Evolutionary conservation across 2,329 filamentous ascomycete species (phyloP).

Genomic region (Xylariaceae sp.): DNA sequence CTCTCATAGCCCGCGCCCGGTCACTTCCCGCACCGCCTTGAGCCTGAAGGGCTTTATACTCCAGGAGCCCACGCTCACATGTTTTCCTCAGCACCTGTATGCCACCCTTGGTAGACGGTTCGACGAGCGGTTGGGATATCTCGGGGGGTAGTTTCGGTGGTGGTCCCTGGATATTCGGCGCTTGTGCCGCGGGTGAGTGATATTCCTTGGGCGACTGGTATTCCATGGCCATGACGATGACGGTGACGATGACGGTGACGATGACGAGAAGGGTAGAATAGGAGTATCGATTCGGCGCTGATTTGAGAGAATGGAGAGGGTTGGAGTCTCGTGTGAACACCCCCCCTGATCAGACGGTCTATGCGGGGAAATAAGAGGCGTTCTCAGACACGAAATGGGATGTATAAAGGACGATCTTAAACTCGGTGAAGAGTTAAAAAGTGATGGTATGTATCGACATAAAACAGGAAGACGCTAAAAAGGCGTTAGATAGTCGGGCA

Average conservation of each 20-base stretch:
- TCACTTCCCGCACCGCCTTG: slow-evolving; percentile 33
- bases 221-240: neutral
- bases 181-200: neutral
- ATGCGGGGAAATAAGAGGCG: too few relatives aligned
- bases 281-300: too few relatives aligned
- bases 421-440: too few relatives aligned
- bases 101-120: slow-evolving; percentile 3
- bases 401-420: too few relatives aligned
- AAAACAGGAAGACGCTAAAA: too few relatives aligned
- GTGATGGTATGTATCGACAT: too few relatives aligned
- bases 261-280: too few relatives aligned
- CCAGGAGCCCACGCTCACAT: slow-evolving; percentile 32
- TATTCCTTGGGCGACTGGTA: neutral
- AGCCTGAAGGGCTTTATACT: slow-evolving; percentile 33
- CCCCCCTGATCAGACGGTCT: too few relatives aligned
- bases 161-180: neutral
- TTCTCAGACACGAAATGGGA: too few relatives aligned
- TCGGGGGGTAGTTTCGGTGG: neutral
- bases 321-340: too few relatives aligned
- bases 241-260: neutral
- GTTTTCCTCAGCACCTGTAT: slow-evolving; percentile 23
- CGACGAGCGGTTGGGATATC: neutral
- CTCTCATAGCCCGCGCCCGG: slow-evolving; percentile 40
- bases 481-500: too few relatives aligned
- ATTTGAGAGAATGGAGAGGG: too few relatives aligned